Evolutionary conservation across 306 rosid species (phyloP), one percentile per base, ranked within the genome.

Genomic region (Mimosa pudica): DNA sequence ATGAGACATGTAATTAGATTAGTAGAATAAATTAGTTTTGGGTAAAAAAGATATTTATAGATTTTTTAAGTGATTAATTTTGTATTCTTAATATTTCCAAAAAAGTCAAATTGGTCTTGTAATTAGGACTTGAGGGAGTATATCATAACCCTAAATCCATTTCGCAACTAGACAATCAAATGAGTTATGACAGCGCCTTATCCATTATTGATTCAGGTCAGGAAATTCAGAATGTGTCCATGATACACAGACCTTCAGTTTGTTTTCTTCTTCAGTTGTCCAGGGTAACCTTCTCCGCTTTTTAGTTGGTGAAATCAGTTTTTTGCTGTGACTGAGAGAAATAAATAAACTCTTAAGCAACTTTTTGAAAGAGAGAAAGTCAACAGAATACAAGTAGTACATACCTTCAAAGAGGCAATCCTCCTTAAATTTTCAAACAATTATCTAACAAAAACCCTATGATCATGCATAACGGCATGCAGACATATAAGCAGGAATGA

Each of bases 201-300:
- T 47, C 32, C 18, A 72, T 45, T 17, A 36, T 32, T 78, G 58
- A 57, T 47, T 14, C n/a, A 16, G 33, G 49, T 71, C 44, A 13
- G 66, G 38, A 67, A 73, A 60, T 33, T 55, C 0, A 71, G 30
- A 71, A 36, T 17, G 55, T 52, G 48, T 46, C 52, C 2, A 32
- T 7, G 46, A 77, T 79, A 77, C 46, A 18, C 16, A 74, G 76
- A 86, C 89, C 89, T 81, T 71, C 20, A 86, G 71, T 68, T 20
- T 66, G 16, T 71, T 71, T 71, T 86, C 89, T 84, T 86, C 89
- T 58, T 83, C 87, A 49, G 44, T 49, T 18, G 85, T 71, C 89
- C 89, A 86, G 35, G 0, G 20, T 71, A 86, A 78, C 57, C 51
- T 70, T 79, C 6, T 86, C 3, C 89, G 81, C 42, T 14, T 83